Evolutionary conservation across 345 rosid genomes (phyloP), one percentile per base, ranked within the genome.

Genomic region (Durio zibethinus): DNA sequence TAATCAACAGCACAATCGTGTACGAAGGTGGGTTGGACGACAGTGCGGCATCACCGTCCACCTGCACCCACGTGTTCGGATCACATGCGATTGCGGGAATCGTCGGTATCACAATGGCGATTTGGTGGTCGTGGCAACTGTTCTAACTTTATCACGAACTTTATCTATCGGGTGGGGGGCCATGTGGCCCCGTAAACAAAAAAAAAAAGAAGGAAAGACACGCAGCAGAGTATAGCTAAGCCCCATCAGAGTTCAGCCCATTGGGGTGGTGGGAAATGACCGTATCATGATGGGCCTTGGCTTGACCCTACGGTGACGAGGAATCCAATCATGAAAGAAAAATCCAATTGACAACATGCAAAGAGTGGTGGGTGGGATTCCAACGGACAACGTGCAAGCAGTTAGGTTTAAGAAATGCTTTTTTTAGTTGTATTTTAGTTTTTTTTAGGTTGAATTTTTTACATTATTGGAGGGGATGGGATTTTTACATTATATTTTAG

Each of bases 11-110:
- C 50, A 25, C 88, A 0, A 92, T 94, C 93, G 89, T 92, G 61
- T 94, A 94, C 61, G 92, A 90, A 74, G 98, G 97, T 7, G 85
- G 86, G 11, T 33, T 84, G 72, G 89, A 80, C 62, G 78, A 82
- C 25, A 89, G 88, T 50, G 77, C 80, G 70, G 90, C 87, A 63
- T 83, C 93, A 56, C 79, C 82, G 1, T 83, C 87, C 75, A 63
- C 84, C 52, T 78, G 33, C 54, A 38, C 11, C 47, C 75, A 52
- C 72, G 42, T 77, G 64, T 63, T 80, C 15, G 79, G n/a, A n/a
- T n/a, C n/a, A n/a, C n/a, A n/a, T n/a, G n/a, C n/a, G n/a, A n/a
- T n/a, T n/a, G n/a, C n/a, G n/a, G n/a, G 4, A 33, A 33, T 33
- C 36, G 60, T 79, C 77, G 18, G 83, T 69, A n/a, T 85, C 74